Evolutionary conservation across 1,139 yeast species (phyloP), one percentile per base, ranked within the genome.

Genomic region (Arxiozyma heterogenica): DNA sequence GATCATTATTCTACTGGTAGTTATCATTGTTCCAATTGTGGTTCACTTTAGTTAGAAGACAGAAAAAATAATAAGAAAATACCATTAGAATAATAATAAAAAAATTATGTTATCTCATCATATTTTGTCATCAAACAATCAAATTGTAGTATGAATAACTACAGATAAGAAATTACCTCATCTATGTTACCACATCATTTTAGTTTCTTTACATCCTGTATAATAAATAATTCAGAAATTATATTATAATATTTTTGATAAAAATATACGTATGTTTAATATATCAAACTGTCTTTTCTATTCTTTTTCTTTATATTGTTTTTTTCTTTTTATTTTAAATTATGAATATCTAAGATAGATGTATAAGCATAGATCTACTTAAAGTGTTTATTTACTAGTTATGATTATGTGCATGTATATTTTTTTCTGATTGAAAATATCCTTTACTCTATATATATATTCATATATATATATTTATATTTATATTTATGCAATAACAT

Each of bases 21-120:
- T 93, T 52, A 90, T 93, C 64, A 86, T 91, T 64, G 97, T 93
- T 51, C 98, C 98, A 44, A 84, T 93, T 62, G 98, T 88, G 47
- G 91, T 93, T 58, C 96, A 89, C 69, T 90, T 89, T 70, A 79
- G 82, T 62, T 78, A 59, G 55, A 55, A 47, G n/a, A n/a, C 15
- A 47, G 18, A 17, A 17, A 4, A 27, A 25, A 6, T 27, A 27
- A 27, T 6, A 27, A 15, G 17, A 34, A 34, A 34, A 8, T 6
- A 34, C n/a, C 4, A 34, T 4, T 34, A 12, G 39, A 34, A 34
- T 34, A 34, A 12, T 15, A n/a, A n/a, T 12, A 15, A 34, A 34
- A 15, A 34, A 15, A 12, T 34, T 34, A 34, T 34, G 15, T 34
- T 34, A 12, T 1, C 8, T 34, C n/a, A 34, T 34, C n/a, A 34